These are phyloP conservation scores for Fraxinus ornus DNA, from an alignment of 305 asterid genomes.

Conservation along the genomic window DNA sequence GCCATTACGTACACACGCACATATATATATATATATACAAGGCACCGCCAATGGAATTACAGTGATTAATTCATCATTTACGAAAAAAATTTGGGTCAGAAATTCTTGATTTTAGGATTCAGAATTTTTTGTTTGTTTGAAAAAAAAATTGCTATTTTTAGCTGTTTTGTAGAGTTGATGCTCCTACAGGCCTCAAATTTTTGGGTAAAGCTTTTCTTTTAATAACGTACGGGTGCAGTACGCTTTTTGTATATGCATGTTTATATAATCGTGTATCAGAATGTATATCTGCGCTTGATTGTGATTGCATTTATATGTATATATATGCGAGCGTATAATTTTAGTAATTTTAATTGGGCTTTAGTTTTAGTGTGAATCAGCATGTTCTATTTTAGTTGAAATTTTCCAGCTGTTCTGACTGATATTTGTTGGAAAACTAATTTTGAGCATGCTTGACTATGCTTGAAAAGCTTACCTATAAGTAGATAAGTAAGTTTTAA, in stretches of 20 bases:
- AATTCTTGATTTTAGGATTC: constrained; percentile 18
- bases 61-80: background rate
- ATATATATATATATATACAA: background rate
- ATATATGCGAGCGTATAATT: background rate
- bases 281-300: background rate
- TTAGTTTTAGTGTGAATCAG: background rate
- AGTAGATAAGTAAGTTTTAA: background rate
- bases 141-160: background rate
- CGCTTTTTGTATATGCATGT: background rate
- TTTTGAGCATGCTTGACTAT: background rate
- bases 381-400: background rate
- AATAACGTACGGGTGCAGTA: background rate
- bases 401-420: background rate
- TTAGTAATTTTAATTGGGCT: background rate
- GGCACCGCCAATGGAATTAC: background rate
- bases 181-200: constrained; percentile 20
- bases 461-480: background rate
- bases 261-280: background rate
- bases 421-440: background rate
- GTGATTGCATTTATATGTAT: background rate
- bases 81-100: background rate
- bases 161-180: constrained; percentile 20
- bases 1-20: background rate
- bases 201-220: constrained; percentile 23
- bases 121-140: constrained; percentile 9